Evolutionary conservation across 1,139 yeast genomes (phyloP).

Genomic region (Hanseniaspora sp.): DNA sequence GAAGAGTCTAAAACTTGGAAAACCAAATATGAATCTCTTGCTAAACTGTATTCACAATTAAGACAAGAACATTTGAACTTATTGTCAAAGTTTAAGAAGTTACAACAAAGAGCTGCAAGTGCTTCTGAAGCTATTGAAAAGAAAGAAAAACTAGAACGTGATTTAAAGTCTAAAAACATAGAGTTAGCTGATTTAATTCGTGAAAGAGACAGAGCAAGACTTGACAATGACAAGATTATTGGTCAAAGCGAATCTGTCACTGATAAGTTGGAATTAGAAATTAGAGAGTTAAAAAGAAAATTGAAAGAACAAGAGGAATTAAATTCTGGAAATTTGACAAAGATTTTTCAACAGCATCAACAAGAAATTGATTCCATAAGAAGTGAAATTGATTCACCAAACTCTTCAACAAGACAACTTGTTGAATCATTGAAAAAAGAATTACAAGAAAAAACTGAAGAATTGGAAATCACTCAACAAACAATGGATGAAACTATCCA

Average conservation of each 20-base stretch:
- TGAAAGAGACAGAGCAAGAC: slow-evolving; percentile 80
- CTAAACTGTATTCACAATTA: slow-evolving; percentile 78
- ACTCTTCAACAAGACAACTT: not conserved
- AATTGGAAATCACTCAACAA: slow-evolving; percentile 67
- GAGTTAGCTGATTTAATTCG: slow-evolving; percentile 83
- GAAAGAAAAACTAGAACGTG: slow-evolving; percentile 74
- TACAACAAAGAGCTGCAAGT: slow-evolving; percentile 80
- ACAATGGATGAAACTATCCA: slow-evolving; percentile 64
- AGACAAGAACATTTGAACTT: slow-evolving; percentile 84
- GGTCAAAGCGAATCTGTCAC: slow-evolving; percentile 59
- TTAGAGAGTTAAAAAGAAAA: slow-evolving; percentile 51
- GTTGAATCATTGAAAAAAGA: slow-evolving; percentile 34
- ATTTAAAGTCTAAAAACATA: slow-evolving; percentile 70
- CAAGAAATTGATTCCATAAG: slow-evolving; percentile 40
- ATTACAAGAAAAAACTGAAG: slow-evolving; percentile 62
- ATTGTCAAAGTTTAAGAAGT: slow-evolving; percentile 66
- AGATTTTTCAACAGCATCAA: slow-evolving; percentile 54
- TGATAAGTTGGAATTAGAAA: slow-evolving; percentile 55
- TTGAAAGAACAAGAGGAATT: slow-evolving; percentile 54
- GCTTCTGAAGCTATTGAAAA: slow-evolving; percentile 86
- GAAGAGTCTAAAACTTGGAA: slow-evolving; percentile 76
- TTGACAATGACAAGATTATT: slow-evolving; percentile 64
- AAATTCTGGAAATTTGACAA: slow-evolving; percentile 54
- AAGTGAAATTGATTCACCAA: slow-evolving; percentile 25
- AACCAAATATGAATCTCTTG: slow-evolving; percentile 77